A percentile compares a stretch with the other conserved stretches of the same genome.
phyloP scores from a whole-genome alignment of 495 filamentous ascomycete genomes.

The Hypomontagnella submonticulosa region DNA sequence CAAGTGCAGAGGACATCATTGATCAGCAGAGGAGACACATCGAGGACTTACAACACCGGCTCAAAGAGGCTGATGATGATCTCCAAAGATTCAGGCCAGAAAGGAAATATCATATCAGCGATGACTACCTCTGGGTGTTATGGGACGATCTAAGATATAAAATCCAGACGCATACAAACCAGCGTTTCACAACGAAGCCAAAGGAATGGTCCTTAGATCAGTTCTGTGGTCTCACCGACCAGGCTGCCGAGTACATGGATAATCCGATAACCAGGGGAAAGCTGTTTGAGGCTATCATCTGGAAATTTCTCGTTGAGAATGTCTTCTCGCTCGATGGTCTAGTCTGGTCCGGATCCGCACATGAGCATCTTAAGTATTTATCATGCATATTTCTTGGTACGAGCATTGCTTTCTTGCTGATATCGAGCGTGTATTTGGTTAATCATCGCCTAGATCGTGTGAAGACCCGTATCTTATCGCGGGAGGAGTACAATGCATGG shows the following conservation, averaged over 20 bases:
- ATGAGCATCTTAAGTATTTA: neutral
- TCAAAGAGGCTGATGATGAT: neutral
- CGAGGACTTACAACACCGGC: neutral
- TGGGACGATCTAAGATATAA: neutral
- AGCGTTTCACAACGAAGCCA: neutral
- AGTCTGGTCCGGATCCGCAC: constrained; percentile 2
- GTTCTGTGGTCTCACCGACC: neutral
- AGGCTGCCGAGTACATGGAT: neutral
- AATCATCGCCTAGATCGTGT: neutral
- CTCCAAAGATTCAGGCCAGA: neutral
- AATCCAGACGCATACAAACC: constrained; percentile 8
- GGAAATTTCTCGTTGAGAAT: constrained; percentile 4
- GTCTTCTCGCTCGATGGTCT: constrained; percentile 5
- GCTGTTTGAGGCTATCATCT: neutral
- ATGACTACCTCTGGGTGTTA: neutral
- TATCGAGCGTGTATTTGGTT: neutral
- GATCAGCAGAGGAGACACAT: neutral
- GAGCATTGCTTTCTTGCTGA: neutral
- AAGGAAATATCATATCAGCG: neutral
- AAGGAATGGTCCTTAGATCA: neutral
- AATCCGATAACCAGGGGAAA: neutral
- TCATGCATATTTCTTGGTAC: neutral
- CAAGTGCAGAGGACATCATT: neutral
- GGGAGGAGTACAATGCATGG: constrained; percentile 3
- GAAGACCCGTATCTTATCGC: neutral